Percentiles rank a stretch among this genome's conserved stretches.
phyloP scores from a whole-genome alignment of 2,329 filamentous ascomycete genomes.

The Xylaria sp. region DNA sequence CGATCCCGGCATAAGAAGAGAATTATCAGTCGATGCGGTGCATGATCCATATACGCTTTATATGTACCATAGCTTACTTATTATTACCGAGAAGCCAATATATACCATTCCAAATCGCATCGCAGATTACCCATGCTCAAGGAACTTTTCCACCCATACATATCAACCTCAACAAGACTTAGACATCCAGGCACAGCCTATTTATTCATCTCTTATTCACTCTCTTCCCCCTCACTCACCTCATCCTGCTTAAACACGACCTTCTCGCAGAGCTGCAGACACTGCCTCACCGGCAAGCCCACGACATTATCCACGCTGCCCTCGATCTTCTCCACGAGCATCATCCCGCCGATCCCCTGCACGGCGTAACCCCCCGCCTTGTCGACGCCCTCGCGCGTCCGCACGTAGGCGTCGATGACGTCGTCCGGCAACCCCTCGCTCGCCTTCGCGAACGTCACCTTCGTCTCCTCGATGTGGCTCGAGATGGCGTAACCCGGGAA shows the following conservation, averaged over 20 bases:
- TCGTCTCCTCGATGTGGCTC: constrained; percentile 87
- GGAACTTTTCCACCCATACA: background rate
- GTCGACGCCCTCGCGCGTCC: constrained; percentile 90
- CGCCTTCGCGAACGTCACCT: constrained; percentile 83
- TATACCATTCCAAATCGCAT: constrained; percentile 10
- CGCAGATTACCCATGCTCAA: background rate
- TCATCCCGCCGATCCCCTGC: constrained; percentile 86
- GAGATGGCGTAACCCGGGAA: constrained; percentile 88
- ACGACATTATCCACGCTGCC: constrained; percentile 95
- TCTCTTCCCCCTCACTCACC: constrained; percentile 51
- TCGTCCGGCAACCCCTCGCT: constrained; percentile 74
- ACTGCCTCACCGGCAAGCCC: constrained; percentile 83
- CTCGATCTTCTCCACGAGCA: constrained; percentile 89
- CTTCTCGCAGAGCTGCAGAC: constrained; percentile 85
- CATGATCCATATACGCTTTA: constrained; percentile 12
- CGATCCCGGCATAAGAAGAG: background rate
- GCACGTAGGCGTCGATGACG: constrained; percentile 80
- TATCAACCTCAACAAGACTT: background rate
- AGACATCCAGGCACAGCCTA: constrained; percentile 33
- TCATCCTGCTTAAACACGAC: constrained; percentile 81
- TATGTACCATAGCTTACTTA: constrained; percentile 14
- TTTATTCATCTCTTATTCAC: constrained; percentile 16
- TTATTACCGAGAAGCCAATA: constrained; percentile 16
- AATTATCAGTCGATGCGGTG: background rate
- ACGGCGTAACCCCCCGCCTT: constrained; percentile 97